Base-by-base conservation (phyloP, 345 rosid species). In the Fremontodendron californicum region DNA sequence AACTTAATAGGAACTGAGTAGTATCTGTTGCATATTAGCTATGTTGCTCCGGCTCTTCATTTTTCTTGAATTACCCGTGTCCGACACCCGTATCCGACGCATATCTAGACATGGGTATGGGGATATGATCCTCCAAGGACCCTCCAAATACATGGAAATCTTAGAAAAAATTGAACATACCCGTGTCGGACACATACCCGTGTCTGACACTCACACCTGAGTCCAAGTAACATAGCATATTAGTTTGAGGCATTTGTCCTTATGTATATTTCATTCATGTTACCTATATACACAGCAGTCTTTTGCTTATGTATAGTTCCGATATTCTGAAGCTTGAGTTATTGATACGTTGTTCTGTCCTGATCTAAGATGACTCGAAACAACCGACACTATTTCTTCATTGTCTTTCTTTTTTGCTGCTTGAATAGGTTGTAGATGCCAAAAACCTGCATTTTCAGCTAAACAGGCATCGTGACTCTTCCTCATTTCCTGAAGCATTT, bases 401-500 rank as follows among this genome's bases (percentile, higher is more conserved):
- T 58, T 66, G 39, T 10, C 57, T 63, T 76, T 51, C 45, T 78
- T 39, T 68, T 40, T 57, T 54, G 48, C 80, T 78, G 66, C 49
- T 81, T 77, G n/a, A 75, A 71, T 74, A 95, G 99, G 99, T 95
- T 43, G 99, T 90, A 78, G 99, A 95, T 89, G 99, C 99, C 81
- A 93, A 90, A 82, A 95, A 95, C 81, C 92, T 95, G 66, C 89
- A 77, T 8, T 87, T 90, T 84, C 97, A 92, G 88, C 90, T 95
- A 76, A 82, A 83, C 55, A 84, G 85, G 77, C 83, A 77, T 43
- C 84, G 79, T 51, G 84, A 84, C 70, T 85, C 93, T 42, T 86
- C 93, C 76, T 87, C 94, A 11, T 93, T 90, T 89, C 91, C 99
- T 19, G 99, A 95, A 87, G 98, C 94, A 63, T 89, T 88, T 82